Conservation (phyloP, 306 rosid species). For the Inga oerstediana region DNA sequence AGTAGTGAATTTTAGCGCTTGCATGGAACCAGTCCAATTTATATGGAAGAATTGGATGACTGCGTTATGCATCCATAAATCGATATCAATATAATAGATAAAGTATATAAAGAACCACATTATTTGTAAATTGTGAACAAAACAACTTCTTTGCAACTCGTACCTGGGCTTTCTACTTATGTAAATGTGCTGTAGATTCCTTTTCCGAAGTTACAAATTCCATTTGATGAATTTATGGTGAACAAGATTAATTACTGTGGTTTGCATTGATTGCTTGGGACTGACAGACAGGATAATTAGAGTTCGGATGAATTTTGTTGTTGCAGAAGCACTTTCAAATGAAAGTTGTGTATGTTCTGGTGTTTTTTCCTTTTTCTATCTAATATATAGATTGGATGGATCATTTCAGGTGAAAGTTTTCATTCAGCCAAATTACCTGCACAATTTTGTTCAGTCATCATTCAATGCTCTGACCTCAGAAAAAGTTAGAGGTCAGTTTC, state of each 20-base stretch:
- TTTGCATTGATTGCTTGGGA: not conserved
- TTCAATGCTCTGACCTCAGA: constrained; percentile 65
- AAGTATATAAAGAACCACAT: not conserved
- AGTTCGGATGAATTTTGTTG: not conserved
- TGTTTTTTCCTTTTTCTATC: not conserved
- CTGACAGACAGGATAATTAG: not conserved
- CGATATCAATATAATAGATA: not conserved
- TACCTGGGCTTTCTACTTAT: not conserved
- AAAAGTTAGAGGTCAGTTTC: constrained; percentile 15
- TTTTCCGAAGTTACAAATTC: not conserved
- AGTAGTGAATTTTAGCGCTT: not conserved
- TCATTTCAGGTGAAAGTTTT: constrained; percentile 67
- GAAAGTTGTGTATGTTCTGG: not conserved
- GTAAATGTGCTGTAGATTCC: not conserved
- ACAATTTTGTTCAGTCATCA: constrained; percentile 72
- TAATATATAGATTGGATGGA: not conserved
- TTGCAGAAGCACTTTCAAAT: not conserved
- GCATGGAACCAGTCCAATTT: not conserved
- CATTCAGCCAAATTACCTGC: constrained; percentile 63
- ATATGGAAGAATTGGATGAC: not conserved
- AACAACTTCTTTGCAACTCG: not conserved
- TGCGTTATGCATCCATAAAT: not conserved
- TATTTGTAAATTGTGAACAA: not conserved
- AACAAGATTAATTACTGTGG: not conserved
- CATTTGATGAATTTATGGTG: not conserved